Base-by-base conservation (phyloP, 208 protist genomes). In the Trypanosoma lewisi region DNA sequence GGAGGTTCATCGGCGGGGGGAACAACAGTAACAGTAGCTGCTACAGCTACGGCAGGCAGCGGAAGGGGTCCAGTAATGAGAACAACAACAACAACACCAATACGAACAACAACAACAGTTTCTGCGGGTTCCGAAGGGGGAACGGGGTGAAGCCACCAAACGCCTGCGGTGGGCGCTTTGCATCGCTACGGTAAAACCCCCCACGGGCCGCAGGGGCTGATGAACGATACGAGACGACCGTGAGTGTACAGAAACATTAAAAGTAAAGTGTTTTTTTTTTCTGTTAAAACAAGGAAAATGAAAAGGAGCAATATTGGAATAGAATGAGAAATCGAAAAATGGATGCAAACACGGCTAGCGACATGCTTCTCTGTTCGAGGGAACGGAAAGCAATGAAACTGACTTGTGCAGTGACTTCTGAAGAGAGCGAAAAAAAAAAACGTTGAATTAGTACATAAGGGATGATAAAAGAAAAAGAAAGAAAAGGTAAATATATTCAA, bases 161-260 rank as follows among this genome's bases (percentile, higher is more conserved):
- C 50, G n/a, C 64, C 27, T 78, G 63, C 17, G 49, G 74, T 9
- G 68, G 74, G 25, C 74, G 74, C n/a, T 75, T 79, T 48, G 67
- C 73, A 25, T 69, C 67, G 27, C 36, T 56, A 28, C 37, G 23
- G 2, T 61, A 42, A 42, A 34, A 7, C 27, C 8, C 25, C 48
- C 14, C 21, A 17, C 28, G 21, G 0, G 28, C 14, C 28, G 48
- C 16, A 30, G 16, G 6, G 19, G 19, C 4, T 21, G 19, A 45
- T 1, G 19, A 45, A 45, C 4, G 6, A 45, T 3, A 45, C 2
- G 19, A 45, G 2, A 50, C 9, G n/a, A 50, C n/a, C n/a, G n/a
- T n/a, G n/a, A n/a, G n/a, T n/a, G n/a, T n/a, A n/a, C n/a, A n/a
- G n/a, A n/a, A n/a, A n/a, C n/a, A n/a, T n/a, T n/a, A n/a, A n/a